Conservation (phyloP, 1,139 yeast species). For the Petasospora rhodanensis region DNA sequence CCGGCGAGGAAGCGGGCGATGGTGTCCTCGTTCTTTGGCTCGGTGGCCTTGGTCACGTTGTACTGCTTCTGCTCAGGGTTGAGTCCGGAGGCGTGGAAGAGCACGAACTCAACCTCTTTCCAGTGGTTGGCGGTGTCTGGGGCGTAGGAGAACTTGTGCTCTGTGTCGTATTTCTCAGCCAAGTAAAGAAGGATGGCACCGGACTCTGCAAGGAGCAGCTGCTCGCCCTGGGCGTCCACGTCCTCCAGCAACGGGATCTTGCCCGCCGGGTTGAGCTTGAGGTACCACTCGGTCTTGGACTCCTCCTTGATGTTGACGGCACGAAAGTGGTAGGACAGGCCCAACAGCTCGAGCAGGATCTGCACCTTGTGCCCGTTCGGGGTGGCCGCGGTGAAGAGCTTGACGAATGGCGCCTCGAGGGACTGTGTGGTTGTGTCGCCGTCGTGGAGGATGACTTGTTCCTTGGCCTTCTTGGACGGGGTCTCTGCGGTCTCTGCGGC, state of each 20-base stretch:
- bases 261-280: slow-evolving; percentile 47
- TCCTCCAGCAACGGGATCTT: slow-evolving; percentile 47
- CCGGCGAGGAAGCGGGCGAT: slow-evolving; percentile 27
- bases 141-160: slow-evolving; percentile 40
- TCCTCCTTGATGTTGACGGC: slow-evolving; percentile 37
- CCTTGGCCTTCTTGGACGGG: slow-evolving; percentile 3
- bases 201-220: slow-evolving; percentile 43
- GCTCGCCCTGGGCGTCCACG: slow-evolving; percentile 35
- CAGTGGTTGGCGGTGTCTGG: slow-evolving; percentile 39
- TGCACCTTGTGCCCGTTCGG: slow-evolving; percentile 54
- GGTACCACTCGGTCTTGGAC: slow-evolving; percentile 41
- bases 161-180: slow-evolving; percentile 48
- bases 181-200: slow-evolving; percentile 56
- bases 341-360: slow-evolving; percentile 44
- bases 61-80: slow-evolving; percentile 60
- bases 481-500: background rate
- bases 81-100: slow-evolving; percentile 53
- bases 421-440: slow-evolving; percentile 30
- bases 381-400: slow-evolving; percentile 44
- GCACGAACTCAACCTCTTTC: slow-evolving; percentile 40
- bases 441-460: slow-evolving; percentile 16
- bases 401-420: slow-evolving; percentile 34
- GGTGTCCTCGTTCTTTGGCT: slow-evolving; percentile 27
- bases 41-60: slow-evolving; percentile 38
- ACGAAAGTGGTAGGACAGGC: slow-evolving; percentile 41